phyloP scores from a whole-genome alignment of 1,284 basidiomycete species.

The Ceratobasidium sp. region DNA sequence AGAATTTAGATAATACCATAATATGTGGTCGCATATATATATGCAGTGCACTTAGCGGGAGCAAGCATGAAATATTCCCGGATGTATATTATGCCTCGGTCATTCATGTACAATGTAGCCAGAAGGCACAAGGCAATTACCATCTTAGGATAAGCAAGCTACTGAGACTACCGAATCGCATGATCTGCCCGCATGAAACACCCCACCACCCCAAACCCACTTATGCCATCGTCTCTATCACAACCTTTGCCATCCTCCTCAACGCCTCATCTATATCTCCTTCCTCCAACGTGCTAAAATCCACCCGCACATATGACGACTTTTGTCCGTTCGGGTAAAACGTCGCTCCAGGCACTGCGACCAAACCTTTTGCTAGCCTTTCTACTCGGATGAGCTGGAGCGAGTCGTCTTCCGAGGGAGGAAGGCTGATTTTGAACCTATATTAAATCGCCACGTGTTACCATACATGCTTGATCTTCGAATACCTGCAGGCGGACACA shows the following conservation, averaged over 20 bases:
- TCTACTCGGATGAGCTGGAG: constrained; percentile 81
- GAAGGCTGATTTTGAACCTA: constrained; percentile 74
- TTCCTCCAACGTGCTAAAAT: constrained; percentile 81
- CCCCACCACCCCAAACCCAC: too few relatives aligned
- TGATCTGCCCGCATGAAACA: too few relatives aligned
- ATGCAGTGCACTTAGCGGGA: too few relatives aligned
- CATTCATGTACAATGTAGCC: too few relatives aligned
- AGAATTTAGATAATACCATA: too few relatives aligned
- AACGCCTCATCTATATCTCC: constrained; percentile 82
- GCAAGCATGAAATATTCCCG: too few relatives aligned
- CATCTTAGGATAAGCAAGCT: too few relatives aligned
- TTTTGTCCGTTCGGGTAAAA: constrained; percentile 80
- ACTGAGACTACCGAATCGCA: too few relatives aligned
- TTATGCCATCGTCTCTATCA: constrained; percentile 63
- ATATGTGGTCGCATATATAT: too few relatives aligned
- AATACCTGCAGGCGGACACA: constrained; percentile 57
- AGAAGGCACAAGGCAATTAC: too few relatives aligned
- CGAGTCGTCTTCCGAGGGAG: constrained; percentile 72
- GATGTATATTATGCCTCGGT: too few relatives aligned
- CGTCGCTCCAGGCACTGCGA: constrained; percentile 86
- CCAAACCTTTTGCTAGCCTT: constrained; percentile 84
- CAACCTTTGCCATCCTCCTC: constrained; percentile 72
- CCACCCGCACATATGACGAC: constrained; percentile 81
- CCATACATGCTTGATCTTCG: too few relatives aligned
- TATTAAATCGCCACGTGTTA: constrained; percentile 11